phyloP scores from a whole-genome alignment of 2,329 filamentous ascomycete species.

The Monilinia fructicola region DNA sequence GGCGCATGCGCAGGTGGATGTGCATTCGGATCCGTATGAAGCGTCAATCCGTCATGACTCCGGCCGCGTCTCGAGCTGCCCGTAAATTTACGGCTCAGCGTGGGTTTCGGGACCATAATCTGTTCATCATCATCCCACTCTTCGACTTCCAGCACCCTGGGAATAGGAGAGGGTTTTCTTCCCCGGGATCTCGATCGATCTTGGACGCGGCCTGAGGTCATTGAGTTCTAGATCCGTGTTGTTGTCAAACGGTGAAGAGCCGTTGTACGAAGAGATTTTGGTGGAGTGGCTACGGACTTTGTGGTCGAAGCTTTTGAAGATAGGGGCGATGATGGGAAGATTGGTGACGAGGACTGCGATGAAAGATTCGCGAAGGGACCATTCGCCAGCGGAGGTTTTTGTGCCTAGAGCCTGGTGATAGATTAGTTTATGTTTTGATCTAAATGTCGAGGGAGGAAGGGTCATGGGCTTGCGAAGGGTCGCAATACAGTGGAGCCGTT shows the following conservation, averaged over 20 bases:
- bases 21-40: background rate
- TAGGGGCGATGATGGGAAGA: slow-evolving; percentile 11
- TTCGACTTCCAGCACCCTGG: background rate
- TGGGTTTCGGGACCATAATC: slow-evolving; percentile 20
- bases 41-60: background rate
- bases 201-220: background rate
- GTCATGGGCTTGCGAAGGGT: background rate
- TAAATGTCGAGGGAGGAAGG: background rate
- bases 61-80: background rate
- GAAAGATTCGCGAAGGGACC: slow-evolving; percentile 15
- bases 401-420: background rate
- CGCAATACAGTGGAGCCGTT: background rate
- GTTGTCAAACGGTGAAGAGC: background rate
- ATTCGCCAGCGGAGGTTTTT: background rate
- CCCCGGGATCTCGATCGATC: background rate
- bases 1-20: background rate
- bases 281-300: background rate
- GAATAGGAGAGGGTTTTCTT: background rate
- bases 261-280: background rate
- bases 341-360: slow-evolving; percentile 15
- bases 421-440: too few relatives aligned
- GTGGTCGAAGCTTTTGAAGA: background rate
- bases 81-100: background rate
- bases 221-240: background rate
- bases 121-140: slow-evolving; percentile 16